Conservation (phyloP, 2,329 filamentous ascomycete genomes). For the Fusarium austroafricanum region DNA sequence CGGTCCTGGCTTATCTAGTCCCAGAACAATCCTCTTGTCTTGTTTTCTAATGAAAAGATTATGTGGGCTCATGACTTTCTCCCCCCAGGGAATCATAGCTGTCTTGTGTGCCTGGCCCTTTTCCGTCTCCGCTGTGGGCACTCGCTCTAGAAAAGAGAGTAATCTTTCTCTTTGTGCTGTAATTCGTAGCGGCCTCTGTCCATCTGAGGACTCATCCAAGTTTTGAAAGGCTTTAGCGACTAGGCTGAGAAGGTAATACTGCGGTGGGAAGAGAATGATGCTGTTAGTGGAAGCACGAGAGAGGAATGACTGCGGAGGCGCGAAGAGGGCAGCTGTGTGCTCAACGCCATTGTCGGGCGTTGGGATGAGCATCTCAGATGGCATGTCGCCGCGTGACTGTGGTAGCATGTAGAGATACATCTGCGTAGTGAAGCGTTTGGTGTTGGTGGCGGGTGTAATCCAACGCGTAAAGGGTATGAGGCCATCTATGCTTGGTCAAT, state of each 20-base stretch:
- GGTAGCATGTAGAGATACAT: conserved; percentile 97
- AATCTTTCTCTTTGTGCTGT: conserved; percentile 64
- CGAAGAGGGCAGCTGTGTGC: conserved; percentile 81
- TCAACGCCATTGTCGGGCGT: conserved; percentile 76
- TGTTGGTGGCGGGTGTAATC: conserved; percentile 81
- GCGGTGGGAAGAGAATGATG: conserved; percentile 90
- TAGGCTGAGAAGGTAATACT: conserved; percentile 78
- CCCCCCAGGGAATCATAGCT: conserved; percentile 63
- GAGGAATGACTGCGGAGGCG: conserved; percentile 77
- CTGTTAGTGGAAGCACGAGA: conserved; percentile 69
- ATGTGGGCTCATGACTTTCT: conserved; percentile 71
- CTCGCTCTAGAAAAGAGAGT: conserved; percentile 61
- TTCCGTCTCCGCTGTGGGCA: conserved; percentile 57
- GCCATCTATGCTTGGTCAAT: conserved; percentile 58
- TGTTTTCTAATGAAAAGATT: conserved; percentile 57
- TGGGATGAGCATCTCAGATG: conserved; percentile 69
- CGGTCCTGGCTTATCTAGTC: conserved; percentile 67
- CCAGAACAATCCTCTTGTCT: conserved; percentile 64
- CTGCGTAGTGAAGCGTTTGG: conserved; percentile 89
- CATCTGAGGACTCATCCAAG: conserved; percentile 43
- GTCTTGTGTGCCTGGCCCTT: conserved; percentile 56
- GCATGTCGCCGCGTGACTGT: conserved; percentile 44
- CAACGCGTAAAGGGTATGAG: conserved; percentile 89
- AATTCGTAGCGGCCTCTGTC: conserved; percentile 51
- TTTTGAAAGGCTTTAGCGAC: conserved; percentile 65